These are phyloP conservation scores for Parathielavia hyrcaniae DNA, from an alignment of 495 filamentous ascomycete species.

Conservation along the genomic window DNA sequence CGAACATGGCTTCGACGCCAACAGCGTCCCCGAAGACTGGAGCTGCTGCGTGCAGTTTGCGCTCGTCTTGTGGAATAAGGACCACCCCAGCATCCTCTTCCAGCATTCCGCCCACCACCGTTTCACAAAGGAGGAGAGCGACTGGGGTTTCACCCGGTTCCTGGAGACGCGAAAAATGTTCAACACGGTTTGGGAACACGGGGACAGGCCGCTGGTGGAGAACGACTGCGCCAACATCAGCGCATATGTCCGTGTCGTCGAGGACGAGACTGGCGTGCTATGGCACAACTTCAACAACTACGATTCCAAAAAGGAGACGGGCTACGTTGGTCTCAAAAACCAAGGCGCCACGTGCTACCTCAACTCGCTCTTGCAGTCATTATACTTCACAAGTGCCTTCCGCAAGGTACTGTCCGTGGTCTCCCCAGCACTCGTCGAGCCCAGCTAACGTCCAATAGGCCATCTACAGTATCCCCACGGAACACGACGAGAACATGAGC, in stretches of 20 bases:
- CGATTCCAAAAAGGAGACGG: slow-evolving; percentile 97
- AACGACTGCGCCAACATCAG: slow-evolving; percentile 81
- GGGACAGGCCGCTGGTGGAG: slow-evolving; percentile 75
- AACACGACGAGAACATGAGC: slow-evolving; percentile 66
- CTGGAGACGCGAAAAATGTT: slow-evolving; percentile 80
- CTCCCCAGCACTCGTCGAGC: no score
- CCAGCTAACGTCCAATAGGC: slow-evolving; percentile 51
- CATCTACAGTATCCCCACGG: slow-evolving; percentile 91
- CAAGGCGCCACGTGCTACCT: slow-evolving; percentile 98
- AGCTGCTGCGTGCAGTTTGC: slow-evolving; percentile 95
- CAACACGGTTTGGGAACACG: slow-evolving; percentile 52
- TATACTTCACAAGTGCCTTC: slow-evolving; percentile 97
- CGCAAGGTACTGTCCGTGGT: slow-evolving; percentile 57
- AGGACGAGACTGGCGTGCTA: slow-evolving; percentile 96
- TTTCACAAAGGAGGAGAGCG: slow-evolving; percentile 92
- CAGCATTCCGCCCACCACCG: slow-evolving; percentile 73
- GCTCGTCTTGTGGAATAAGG: slow-evolving; percentile 87
- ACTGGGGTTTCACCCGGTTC: slow-evolving; percentile 97
- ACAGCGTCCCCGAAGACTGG: slow-evolving; percentile 72
- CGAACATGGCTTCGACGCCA: slow-evolving; percentile 74
- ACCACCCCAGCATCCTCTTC: slow-evolving; percentile 71
- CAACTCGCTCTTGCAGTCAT: slow-evolving; percentile 91
- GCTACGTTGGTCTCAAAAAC: slow-evolving; percentile 93
- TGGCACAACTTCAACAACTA: slow-evolving; percentile 99
- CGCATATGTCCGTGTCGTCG: slow-evolving; percentile 87